Conservation (phyloP, 176 grass and related monocot species). For the Avena eriantha region DNA sequence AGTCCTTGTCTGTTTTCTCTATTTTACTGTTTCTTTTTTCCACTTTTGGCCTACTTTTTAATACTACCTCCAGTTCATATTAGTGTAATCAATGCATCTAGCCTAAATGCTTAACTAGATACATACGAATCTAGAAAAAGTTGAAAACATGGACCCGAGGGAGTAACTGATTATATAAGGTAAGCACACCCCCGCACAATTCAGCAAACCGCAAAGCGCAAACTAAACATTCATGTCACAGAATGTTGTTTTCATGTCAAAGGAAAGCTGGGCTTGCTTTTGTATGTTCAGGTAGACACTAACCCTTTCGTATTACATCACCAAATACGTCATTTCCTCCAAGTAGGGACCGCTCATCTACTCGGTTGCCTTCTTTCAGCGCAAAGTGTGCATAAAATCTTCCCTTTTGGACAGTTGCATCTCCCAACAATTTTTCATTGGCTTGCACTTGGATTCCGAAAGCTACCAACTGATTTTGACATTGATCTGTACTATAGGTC, state of each 20-base stretch:
- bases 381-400: neutral
- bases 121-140: too few relatives aligned
- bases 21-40: too few relatives aligned
- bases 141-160: too few relatives aligned
- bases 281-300: neutral
- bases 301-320: neutral
- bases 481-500: too few relatives aligned
- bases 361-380: neutral
- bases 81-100: too few relatives aligned
- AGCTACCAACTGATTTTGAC: neutral
- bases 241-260: neutral
- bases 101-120: too few relatives aligned
- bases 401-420: neutral
- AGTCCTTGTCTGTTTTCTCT: too few relatives aligned
- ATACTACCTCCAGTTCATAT: too few relatives aligned
- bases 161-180: too few relatives aligned
- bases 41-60: too few relatives aligned
- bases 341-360: neutral
- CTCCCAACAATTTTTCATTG: neutral
- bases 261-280: neutral
- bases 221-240: neutral
- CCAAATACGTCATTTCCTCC: conserved; percentile 26
- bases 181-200: too few relatives aligned
- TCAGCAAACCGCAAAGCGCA: too few relatives aligned
- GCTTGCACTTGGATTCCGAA: neutral